Evolutionary conservation across 805 yeast genomes (phyloP).

Genomic region (Kazachstania taianensis): DNA sequence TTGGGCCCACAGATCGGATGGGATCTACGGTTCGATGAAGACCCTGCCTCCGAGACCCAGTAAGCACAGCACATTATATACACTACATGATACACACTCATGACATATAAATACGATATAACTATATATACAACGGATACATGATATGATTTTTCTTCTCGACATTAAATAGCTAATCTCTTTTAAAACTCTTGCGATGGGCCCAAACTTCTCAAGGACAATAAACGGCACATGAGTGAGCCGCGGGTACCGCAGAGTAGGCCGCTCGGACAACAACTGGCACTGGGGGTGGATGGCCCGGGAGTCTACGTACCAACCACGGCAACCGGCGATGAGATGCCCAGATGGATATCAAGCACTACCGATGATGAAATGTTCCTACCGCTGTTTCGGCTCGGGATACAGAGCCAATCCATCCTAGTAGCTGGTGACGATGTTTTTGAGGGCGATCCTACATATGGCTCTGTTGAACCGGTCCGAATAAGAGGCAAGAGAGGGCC

Average conservation of each 20-base stretch:
- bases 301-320: background rate
- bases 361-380: too few relatives aligned
- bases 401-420: too few relatives aligned
- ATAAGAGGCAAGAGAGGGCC: too few relatives aligned
- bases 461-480: too few relatives aligned
- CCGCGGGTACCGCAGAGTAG: conserved; percentile 2
- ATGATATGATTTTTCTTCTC: background rate
- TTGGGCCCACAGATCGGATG: conserved; percentile 89
- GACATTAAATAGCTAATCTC: background rate
- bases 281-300: conserved; percentile 4
- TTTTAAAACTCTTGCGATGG: background rate
- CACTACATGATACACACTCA: too few relatives aligned
- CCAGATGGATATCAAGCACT: too few relatives aligned
- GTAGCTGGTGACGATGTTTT: too few relatives aligned
- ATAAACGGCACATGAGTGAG: conserved; percentile 1
- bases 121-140: background rate
- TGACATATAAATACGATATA: too few relatives aligned
- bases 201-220: background rate
- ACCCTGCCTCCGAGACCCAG: conserved; percentile 15
- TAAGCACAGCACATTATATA: background rate
- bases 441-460: too few relatives aligned
- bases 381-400: too few relatives aligned
- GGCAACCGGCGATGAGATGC: too few relatives aligned
- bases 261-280: conserved; percentile 3
- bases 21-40: conserved; percentile 79